Percentiles rank a stretch among this genome's conserved stretches.
Evolutionary conservation across 768 basidiomycete species (phyloP).

Genomic region (Mycena chlorophos): DNA sequence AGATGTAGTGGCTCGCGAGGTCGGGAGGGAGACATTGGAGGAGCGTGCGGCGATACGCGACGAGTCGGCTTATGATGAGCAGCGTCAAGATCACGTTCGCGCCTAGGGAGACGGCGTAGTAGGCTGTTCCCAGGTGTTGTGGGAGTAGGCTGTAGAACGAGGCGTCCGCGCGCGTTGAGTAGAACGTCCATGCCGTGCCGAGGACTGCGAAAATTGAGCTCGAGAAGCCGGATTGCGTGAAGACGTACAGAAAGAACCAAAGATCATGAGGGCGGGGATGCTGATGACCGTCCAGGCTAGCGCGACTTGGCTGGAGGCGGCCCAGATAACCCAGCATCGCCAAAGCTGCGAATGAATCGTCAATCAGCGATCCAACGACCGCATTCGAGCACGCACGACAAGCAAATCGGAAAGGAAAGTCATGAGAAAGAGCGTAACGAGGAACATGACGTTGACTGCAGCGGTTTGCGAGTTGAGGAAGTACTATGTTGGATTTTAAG

Average conservation of each 20-base stretch:
- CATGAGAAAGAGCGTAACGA: conserved; percentile 42
- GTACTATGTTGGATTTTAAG: conserved; percentile 47
- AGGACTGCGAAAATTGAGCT: conserved; percentile 28
- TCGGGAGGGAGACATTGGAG: conserved; percentile 33
- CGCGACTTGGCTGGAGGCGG: conserved; percentile 31
- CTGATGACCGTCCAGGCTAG: conserved; percentile 34
- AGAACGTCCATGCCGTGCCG: conserved; percentile 45
- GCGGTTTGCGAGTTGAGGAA: conserved; percentile 43
- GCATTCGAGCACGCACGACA: conserved; percentile 43
- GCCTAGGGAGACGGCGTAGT: conserved; percentile 40
- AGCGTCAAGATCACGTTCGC: conserved; percentile 43
- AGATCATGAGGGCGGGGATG: conserved; percentile 38
- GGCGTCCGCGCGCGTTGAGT: conserved; percentile 41
- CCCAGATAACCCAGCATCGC: conserved; percentile 51
- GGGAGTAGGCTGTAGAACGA: conserved; percentile 41
- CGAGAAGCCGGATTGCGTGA: background rate
- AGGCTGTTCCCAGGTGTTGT: conserved; percentile 38
- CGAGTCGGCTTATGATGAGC: conserved; percentile 38
- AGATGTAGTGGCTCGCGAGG: conserved; percentile 38
- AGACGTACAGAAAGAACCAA: conserved; percentile 43
- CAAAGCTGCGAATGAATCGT: conserved; percentile 34
- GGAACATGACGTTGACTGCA: conserved; percentile 45
- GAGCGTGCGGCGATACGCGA: conserved; percentile 33
- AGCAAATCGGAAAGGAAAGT: conserved; percentile 45
- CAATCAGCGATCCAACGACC: conserved; percentile 34